Evolutionary conservation across 23 red algal genomes (phyloP).

Genomic region (Cyanidium caldarium): DNA sequence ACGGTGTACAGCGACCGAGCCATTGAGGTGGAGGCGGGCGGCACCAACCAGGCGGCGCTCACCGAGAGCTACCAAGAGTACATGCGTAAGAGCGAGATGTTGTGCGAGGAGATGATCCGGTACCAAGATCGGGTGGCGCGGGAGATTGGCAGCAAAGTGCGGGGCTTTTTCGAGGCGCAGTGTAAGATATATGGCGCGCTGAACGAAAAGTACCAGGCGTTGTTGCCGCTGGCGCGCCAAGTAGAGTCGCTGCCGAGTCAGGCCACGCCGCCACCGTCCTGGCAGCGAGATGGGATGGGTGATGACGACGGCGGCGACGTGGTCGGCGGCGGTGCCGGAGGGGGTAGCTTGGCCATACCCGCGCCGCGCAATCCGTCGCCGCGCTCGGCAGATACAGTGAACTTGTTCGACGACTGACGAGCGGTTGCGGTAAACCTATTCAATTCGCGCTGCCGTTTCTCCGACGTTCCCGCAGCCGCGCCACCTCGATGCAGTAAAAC

Average conservation of each 20-base stretch:
- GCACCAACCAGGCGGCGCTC: background rate
- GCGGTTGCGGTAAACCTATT: no score
- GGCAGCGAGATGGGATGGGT: no score
- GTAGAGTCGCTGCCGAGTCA: conserved; percentile 2
- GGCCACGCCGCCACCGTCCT: no score
- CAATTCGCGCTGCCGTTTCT: no score
- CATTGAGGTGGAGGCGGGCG: conserved; percentile 1
- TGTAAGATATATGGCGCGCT: background rate
- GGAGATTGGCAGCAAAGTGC: background rate
- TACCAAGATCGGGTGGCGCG: conserved; percentile 7
- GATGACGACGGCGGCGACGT: no score
- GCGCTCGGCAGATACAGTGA: no score
- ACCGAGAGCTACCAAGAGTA: conserved; percentile 2
- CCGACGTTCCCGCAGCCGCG: no score
- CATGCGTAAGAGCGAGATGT: background rate
- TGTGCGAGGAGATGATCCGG: conserved; percentile 3
- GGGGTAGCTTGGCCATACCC: no score
- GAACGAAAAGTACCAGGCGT: background rate
- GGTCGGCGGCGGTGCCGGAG: no score
- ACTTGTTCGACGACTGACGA: no score
- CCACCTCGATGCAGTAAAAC: no score
- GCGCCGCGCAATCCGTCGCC: no score
- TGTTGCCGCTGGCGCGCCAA: background rate
- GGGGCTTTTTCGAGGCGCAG: conserved; percentile 3
- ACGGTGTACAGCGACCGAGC: conserved; percentile 1